Base-by-base conservation (phyloP, 768 basidiomycete genomes). In the Amanita pallidorosea region DNA sequence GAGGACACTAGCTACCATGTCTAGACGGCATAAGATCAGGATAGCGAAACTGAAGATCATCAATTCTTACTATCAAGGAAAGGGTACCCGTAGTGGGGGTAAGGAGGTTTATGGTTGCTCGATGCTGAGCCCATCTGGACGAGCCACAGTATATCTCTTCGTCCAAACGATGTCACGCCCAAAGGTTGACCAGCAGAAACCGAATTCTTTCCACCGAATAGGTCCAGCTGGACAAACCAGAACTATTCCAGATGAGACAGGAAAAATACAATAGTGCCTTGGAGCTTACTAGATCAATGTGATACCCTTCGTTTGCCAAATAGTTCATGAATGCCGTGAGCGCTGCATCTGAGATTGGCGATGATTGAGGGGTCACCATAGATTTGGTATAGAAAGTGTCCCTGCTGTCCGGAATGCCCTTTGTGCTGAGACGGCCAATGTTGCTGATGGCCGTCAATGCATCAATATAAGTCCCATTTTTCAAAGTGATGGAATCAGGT, bases 91-190 rank as follows among this genome's bases (percentile, higher is more conserved):
- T 53, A 56, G 4, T 57, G 49, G 2, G 75, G 74, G 53, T 63
- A 74, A 0, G 70, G 70, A 2, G 71, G 69, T 1, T 57, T 49
- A 37, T 61, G 61, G 41, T 62, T 66, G 0, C 53, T 46, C 1
- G 70, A 69, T 1, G 70, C 71, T 0, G 71, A 70, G 52, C 75
- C 73, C 56, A 74, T 66, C 55, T 76, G 74, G 40, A 73, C 67
- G 2, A 64, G 67, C 56, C 73, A 70, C 40, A 70, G 56, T 11
- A 69, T 64, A 49, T 60, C 58, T 4, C 74, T 62, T 44, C 67
- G 66, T 4, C 60, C 64, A 56, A 72, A 76, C 2, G 73, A 66
- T 1, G 72, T 71, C 1, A 56, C 66, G 22, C 62, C 56, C 0
- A 58, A 29, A 5, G 64, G 53, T 6, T 72, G 63, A 6, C 62